Evolutionary conservation across 163 green algal species (phyloP), one percentile per base, ranked within the genome.

Genomic region (Volvox carteri): DNA sequence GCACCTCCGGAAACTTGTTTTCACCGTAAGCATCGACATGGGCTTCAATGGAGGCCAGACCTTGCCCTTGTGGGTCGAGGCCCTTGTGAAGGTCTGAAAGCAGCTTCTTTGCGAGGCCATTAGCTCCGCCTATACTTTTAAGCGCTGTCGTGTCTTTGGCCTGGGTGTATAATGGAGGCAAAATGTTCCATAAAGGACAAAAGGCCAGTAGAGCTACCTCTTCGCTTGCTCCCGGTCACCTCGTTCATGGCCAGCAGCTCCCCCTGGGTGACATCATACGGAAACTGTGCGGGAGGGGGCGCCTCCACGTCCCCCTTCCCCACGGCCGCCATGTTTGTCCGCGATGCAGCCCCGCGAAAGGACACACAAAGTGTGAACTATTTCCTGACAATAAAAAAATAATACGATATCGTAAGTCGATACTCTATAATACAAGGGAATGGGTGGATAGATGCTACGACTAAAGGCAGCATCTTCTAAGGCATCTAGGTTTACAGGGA

Each of bases 1-100:
- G 93, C 46, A 96, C 86, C n/a, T 93, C 78, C 23, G 93, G 92
- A 81, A 96, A 96, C 9, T 60, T 93, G 92, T 99, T 99, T 44
- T 79, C 72, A 7, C 97, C 97, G 85, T 96, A 99, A 5, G 86
- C 86, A 0, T 91, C 58, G n/a, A 68, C 68, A 30, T 96, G 92
- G 56, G 89, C 18, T 95, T 58, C n/a, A 62, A 93, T 72, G 1
- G 85, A 78, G 0, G 77, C 42, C 0, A 92, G 78, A 12, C 83
- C 87, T 2, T 84, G 37, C 1, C 68, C 88, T 21, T 58, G 33
- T 4, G 79, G 54, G n/a, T 85, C 80, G 25, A 98, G 58, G 4
- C 96, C 97, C 44, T 91, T 75, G 35, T 89, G 74, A 1, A 94
- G 48, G 60, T 94, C 90, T 6, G 89, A 93, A 30, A 79, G 12